Evolutionary conservation across 768 basidiomycete species (phyloP).

Genomic region (Hypholoma fasciculare): DNA sequence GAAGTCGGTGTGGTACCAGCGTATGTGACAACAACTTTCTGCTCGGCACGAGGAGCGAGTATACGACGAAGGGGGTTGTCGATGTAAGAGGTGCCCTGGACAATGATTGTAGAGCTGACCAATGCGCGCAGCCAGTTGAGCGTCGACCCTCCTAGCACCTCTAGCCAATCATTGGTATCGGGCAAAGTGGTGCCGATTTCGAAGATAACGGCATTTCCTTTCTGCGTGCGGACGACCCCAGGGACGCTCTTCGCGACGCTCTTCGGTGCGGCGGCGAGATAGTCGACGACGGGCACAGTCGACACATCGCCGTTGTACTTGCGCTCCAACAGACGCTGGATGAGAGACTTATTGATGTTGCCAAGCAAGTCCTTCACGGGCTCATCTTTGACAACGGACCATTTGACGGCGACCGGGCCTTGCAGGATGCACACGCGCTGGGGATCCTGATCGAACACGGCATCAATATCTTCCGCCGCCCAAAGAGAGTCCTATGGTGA

Average conservation of each 20-base stretch:
- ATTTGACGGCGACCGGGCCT: constrained; percentile 93
- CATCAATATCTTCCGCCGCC: constrained; percentile 98
- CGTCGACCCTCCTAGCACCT: constrained; percentile 77
- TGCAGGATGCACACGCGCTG: constrained; percentile 97
- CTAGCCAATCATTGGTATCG: constrained; percentile 72
- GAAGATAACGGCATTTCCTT: constrained; percentile 46
- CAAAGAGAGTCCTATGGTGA: constrained; percentile 84
- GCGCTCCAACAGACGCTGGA: constrained; percentile 74
- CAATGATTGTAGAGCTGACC: constrained; percentile 76
- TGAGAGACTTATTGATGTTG: constrained; percentile 78
- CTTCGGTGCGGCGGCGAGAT: constrained; percentile 57
- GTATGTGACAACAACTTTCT: constrained; percentile 69
- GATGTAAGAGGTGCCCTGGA: constrained; percentile 84
- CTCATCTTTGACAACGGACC: constrained; percentile 86
- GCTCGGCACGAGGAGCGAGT: constrained; percentile 77
- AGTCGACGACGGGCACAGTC: constrained; percentile 80
- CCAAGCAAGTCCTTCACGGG: constrained; percentile 92
- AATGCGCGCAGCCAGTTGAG: constrained; percentile 88
- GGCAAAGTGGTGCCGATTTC: constrained; percentile 57
- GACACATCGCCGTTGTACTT: constrained; percentile 76
- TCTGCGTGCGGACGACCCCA: constrained; percentile 43
- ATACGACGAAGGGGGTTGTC: constrained; percentile 89
- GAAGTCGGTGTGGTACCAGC: constrained; percentile 50
- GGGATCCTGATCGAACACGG: constrained; percentile 98
- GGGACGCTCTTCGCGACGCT: constrained; percentile 32